These are phyloP conservation scores for Aspergillus homomorphus DNA, from an alignment of 495 filamentous ascomycete species.

Conservation along the genomic window DNA sequence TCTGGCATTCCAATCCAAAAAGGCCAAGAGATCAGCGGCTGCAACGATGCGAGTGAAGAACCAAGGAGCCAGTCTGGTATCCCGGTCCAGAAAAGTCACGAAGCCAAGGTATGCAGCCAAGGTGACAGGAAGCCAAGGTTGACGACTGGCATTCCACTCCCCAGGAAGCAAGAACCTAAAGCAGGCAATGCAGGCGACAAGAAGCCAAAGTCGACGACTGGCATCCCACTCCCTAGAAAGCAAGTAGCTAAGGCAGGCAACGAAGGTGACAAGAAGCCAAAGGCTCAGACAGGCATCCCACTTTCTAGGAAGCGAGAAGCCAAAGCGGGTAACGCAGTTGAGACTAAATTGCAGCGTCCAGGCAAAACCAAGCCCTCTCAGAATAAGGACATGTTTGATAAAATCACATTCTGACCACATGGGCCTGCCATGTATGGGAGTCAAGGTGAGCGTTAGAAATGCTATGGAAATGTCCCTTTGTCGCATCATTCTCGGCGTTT, in stretches of 20 bases:
- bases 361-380: background rate
- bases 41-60: no score
- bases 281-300: background rate
- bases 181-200: background rate
- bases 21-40: no score
- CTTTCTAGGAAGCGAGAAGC: slow-evolving; percentile 1
- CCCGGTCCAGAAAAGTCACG: no score
- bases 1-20: background rate
- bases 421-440: background rate
- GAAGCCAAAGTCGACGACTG: background rate
- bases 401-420: slow-evolving; percentile 20
- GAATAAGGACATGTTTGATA: slow-evolving; percentile 24
- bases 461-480: background rate
- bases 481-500: background rate
- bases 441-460: background rate
- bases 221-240: background rate
- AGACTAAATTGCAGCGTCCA: background rate
- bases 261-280: background rate
- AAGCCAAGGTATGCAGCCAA: no score
- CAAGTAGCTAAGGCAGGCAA: background rate
- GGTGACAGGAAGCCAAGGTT: no score
- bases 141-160: no score
- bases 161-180: background rate
- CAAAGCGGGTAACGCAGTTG: background rate
- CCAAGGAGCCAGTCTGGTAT: no score